A percentile compares a stretch with the other conserved stretches of the same genome.
These are phyloP conservation scores for Cyclotella kingstonii DNA, from an alignment of 108 stramenopile genomes.

Conservation along the genomic window DNA sequence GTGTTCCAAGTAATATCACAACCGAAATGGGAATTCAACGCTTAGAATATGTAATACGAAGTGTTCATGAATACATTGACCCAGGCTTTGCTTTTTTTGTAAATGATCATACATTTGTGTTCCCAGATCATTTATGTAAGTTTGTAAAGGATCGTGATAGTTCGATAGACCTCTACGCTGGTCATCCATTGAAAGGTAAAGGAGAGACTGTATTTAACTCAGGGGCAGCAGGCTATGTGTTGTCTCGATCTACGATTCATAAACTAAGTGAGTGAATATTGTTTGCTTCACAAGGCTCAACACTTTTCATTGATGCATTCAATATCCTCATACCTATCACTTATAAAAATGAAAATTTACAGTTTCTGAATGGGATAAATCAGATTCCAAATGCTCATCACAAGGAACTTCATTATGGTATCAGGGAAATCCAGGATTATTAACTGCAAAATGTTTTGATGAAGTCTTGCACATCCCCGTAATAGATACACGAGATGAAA, in stretches of 20 bases:
- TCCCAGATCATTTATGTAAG: constrained; percentile 75
- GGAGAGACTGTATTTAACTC: constrained; percentile 73
- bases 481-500: constrained; percentile 64
- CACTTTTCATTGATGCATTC: no score
- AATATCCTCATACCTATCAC: no score
- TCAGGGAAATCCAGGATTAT: constrained; percentile 77
- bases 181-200: constrained; percentile 72
- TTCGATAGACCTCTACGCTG: constrained; percentile 68
- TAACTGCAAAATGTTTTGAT: constrained; percentile 70
- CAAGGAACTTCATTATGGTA: constrained; percentile 57
- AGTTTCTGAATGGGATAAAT: constrained; percentile 62
- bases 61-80: constrained; percentile 55
- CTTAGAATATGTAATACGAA: constrained; percentile 68
- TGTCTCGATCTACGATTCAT: constrained; percentile 74
- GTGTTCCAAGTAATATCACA: constrained; percentile 61
- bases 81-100: constrained; percentile 90
- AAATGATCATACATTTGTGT: constrained; percentile 90
- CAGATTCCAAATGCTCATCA: constrained; percentile 51
- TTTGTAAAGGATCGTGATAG: constrained; percentile 60
- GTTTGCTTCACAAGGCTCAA: no score
- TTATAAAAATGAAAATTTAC: neutral
- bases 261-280: constrained; percentile 33
- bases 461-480: constrained; percentile 49
- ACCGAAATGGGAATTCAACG: constrained; percentile 68
- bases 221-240: constrained; percentile 84